Evolutionary conservation across 352 stramenopile species (phyloP), one percentile per base, ranked within the genome.

Genomic region (Globisporangium ultimum): DNA sequence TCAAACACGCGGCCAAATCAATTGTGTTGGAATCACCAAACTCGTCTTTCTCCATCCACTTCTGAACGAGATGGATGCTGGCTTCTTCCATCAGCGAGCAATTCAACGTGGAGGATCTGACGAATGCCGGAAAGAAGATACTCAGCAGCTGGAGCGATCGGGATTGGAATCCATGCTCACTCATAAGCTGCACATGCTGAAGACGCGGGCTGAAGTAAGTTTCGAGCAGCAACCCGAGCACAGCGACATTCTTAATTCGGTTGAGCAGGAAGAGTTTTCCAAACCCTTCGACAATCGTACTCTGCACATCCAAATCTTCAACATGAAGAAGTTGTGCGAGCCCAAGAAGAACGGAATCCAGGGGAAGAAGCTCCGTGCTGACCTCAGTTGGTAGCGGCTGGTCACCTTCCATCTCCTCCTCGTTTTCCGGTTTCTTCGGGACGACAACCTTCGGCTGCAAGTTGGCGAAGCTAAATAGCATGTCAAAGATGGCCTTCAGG

Each of bases 201-300:
- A 89, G 68, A 22, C 70, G 66, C 17, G 80, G 76, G 52, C 77
- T 88, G 54, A 91, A 88, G 56, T 82, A 91, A 15, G 76, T 88
- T 49, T 91, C 80, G n/a, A 91, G 60, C 41, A 91, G 50, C 36
- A 84, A 78, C 2, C 78, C 74, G 14, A 91, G 54, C 13, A 91
- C 79, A 1, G 76, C 68, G 13, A 84, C 69, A 47, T 76, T 81
- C n/a, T 79, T 61, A 15, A 93, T 77, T 18, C 84, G 84, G 36
- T 86, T 84, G 57, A 91, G 64, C 56, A 93, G 68, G 50, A 89
- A 90, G 12, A 93, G 55, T 40, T 88, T 84, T 17, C 76, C 80
- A 45, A 93, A 93, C 10, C 84, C 80, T 63, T 90, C 76, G 10
- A 93, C 81, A 38, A 93, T 80, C 8, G 79, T 85, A 42, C 74